phyloP scores from a whole-genome alignment of 176 grass and related monocot genomes.

The Avena atlantica region DNA sequence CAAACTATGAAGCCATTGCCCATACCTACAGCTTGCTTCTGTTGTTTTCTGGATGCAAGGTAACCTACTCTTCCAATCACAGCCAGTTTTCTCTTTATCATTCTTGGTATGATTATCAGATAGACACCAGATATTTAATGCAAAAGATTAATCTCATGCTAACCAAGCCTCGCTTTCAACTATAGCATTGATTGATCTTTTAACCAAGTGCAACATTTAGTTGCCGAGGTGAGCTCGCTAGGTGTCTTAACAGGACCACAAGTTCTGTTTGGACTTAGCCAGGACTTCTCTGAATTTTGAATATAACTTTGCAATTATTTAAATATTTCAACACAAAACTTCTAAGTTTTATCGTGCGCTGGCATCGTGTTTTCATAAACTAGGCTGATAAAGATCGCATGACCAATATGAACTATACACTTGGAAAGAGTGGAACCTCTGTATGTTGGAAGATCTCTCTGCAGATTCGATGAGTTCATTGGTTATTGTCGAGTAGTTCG shows the following conservation, averaged over 20 bases:
- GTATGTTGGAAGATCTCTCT: slow-evolving; percentile 15
- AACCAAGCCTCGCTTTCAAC: slow-evolving; percentile 5
- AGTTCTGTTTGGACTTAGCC: slow-evolving; percentile 27
- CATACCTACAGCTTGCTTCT: slow-evolving; percentile 91
- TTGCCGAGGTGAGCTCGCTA: neutral
- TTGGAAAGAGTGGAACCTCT: slow-evolving; percentile 17
- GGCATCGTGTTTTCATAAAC: slow-evolving; percentile 12
- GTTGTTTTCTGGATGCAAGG: slow-evolving; percentile 90
- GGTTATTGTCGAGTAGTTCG: neutral
- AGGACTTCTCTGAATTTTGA: neutral
- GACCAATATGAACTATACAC: slow-evolving; percentile 19
- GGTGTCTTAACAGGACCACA: neutral
- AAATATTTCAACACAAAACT: neutral
- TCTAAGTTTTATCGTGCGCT: neutral
- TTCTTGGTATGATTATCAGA: slow-evolving; percentile 25
- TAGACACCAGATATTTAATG: slow-evolving; percentile 23
- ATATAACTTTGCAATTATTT: neutral
- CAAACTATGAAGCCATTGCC: slow-evolving; percentile 98
- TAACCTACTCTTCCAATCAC: slow-evolving; percentile 40
- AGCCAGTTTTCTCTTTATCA: slow-evolving; percentile 33
- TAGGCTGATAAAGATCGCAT: slow-evolving; percentile 22
- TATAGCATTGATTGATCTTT: neutral
- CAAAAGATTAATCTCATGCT: slow-evolving; percentile 9
- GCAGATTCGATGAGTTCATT: neutral
- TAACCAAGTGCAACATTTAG: slow-evolving; percentile 12